Base-by-base conservation (phyloP, 2,329 filamentous ascomycete genomes). In the Pseudodiploospora longispora region DNA sequence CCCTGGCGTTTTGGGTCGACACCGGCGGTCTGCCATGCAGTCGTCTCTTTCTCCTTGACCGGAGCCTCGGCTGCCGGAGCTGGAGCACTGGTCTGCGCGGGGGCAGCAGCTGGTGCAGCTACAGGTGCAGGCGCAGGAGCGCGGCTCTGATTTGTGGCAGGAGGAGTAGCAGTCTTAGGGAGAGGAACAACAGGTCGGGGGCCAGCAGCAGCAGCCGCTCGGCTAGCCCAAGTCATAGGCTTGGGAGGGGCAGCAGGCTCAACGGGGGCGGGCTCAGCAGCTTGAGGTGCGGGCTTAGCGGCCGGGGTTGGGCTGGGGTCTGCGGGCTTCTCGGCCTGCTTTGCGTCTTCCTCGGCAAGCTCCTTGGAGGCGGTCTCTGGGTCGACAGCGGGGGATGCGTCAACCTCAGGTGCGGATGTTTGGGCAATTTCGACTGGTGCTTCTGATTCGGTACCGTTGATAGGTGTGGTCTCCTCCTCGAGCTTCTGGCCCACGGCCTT, bases 1-100 rank as follows among this genome's bases (percentile, higher is more conserved):
- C 82, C 83, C 63, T 93, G 87, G 61, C 87, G 83, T 74, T 93
- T 93, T 56, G 84, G 84, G 65, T 95, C 85, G 44, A 81, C 78
- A 46, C 84, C 83, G 44, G 87, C 91, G 40, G 86, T 91, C 66
- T 95, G 91, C 93, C 93, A 98, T 47, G 71, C 71, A 33, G 66
- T 50, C 8, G 48, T 40, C 49, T 85, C 78, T 73, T 75, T 81
- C 51, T 55, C 57, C 29, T 69, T 57, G 35, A 56, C 59, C 61
- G 70, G 63, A 38, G 68, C 56, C 39, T 69, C 51, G 32, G 67
- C 49, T 40, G 68, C 52, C 39, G 70, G 55, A 38, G 67, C 52
- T 29, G 65, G 48, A 19, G 57, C 58, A 38, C 35, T 35, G 12
- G 52, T 56, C 61, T 66, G 54, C 40, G 64, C 56, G 40, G 66